These are phyloP conservation scores for Fusarium mundagurra DNA, from an alignment of 2,329 filamentous ascomycete species.

Conservation along the genomic window DNA sequence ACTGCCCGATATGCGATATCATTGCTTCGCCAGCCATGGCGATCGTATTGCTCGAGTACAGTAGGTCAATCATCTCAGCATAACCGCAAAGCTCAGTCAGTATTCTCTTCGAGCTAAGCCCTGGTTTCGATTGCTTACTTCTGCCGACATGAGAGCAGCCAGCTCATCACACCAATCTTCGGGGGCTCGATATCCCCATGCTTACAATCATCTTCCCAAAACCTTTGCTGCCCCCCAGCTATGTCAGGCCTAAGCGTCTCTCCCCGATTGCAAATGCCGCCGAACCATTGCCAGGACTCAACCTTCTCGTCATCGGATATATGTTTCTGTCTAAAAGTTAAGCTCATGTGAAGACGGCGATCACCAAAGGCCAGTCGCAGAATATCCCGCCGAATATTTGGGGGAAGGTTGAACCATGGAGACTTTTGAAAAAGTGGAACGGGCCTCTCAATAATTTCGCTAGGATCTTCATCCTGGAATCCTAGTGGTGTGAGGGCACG, in stretches of 20 bases:
- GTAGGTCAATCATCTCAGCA: not conserved
- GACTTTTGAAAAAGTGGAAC: not conserved
- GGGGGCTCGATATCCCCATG: too few relatives aligned
- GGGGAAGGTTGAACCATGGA: not conserved
- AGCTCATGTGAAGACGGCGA: not conserved
- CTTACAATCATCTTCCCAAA: not conserved
- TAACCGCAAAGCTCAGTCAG: not conserved
- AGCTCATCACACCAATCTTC: not conserved
- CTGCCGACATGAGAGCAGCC: constrained; percentile 16
- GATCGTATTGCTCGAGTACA: constrained; percentile 6
- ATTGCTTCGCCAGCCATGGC: not conserved
- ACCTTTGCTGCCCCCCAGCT: not conserved
- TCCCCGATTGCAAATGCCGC: not conserved
- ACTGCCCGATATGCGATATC: not conserved
- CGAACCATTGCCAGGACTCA: not conserved
- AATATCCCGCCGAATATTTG: not conserved
- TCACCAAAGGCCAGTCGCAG: not conserved
- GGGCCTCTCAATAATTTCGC: not conserved
- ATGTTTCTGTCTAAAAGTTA: not conserved
- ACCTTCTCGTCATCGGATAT: not conserved
- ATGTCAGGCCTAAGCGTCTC: not conserved
- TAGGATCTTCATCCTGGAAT: not conserved
- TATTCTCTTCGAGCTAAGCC: not conserved
- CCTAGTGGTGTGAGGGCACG: not conserved
- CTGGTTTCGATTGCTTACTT: not conserved